phyloP scores from a whole-genome alignment of 2,329 filamentous ascomycete species.

The Neofusicoccum kwambonambiense region DNA sequence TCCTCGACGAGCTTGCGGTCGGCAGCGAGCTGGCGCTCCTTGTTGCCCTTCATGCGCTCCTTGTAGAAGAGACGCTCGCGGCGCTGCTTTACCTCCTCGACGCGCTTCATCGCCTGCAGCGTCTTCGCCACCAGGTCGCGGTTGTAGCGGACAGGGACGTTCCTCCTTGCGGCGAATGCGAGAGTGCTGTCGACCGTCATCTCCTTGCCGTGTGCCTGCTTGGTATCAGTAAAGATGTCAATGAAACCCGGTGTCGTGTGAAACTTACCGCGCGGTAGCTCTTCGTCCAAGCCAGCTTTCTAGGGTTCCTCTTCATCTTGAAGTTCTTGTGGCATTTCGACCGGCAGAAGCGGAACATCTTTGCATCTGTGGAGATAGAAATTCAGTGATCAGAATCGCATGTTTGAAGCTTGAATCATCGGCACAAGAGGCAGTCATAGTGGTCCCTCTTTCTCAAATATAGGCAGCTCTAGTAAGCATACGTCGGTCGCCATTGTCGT shows the following conservation, averaged over 20 bases:
- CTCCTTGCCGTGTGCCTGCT: conserved; percentile 73
- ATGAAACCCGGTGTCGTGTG: neutral
- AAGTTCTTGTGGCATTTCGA: conserved; percentile 69
- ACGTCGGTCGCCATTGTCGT: no score
- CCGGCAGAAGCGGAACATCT: conserved; percentile 63
- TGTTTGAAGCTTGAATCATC: neutral
- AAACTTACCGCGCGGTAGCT: conserved; percentile 61
- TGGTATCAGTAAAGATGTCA: no score
- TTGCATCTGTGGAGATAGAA: conserved; percentile 38
- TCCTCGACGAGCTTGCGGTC: conserved; percentile 87
- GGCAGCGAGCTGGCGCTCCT: conserved; percentile 72
- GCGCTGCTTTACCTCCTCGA: conserved; percentile 77
- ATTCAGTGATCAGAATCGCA: neutral
- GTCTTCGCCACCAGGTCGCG: conserved; percentile 85
- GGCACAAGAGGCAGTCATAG: neutral
- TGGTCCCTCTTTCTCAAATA: neutral
- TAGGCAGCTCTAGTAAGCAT: no score
- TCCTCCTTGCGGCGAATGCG: conserved; percentile 87
- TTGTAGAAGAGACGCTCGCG: conserved; percentile 93
- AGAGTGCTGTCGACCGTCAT: conserved; percentile 83
- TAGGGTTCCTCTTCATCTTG: conserved; percentile 97
- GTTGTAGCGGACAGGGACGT: conserved; percentile 94
- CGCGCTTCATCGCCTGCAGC: conserved; percentile 85
- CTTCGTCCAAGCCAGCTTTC: conserved; percentile 97
- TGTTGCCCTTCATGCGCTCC: conserved; percentile 88